These are phyloP conservation scores for Arachis hypogaea DNA, from an alignment of 306 rosid species.

Conservation along the genomic window DNA sequence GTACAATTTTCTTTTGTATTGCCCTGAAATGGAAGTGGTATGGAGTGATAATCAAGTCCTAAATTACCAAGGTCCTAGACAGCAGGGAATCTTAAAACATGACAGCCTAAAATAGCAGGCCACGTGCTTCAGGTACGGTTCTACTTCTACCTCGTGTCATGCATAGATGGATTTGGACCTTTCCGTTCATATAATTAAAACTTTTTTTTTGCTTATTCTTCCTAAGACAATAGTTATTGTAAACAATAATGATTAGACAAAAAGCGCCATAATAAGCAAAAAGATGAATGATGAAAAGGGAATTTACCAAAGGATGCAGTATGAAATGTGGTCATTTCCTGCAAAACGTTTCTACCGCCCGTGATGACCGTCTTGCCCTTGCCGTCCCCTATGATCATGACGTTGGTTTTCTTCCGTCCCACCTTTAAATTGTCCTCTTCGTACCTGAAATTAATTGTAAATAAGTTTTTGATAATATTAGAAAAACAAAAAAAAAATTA, in stretches of 20 bases:
- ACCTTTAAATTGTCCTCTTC: constrained; percentile 83
- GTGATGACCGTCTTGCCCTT: constrained; percentile 74
- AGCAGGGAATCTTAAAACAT: constrained; percentile 25
- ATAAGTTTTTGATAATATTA: no score
- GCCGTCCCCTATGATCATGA: constrained; percentile 94
- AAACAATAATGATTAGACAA: background rate
- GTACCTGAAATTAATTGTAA: constrained; percentile 50
- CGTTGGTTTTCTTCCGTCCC: constrained; percentile 80
- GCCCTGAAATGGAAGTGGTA: background rate
- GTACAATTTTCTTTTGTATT: background rate
- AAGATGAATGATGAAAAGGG: background rate
- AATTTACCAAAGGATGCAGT: constrained; percentile 83
- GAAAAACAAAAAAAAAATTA: no score
- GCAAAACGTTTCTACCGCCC: constrained; percentile 50
- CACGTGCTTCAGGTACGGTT: constrained; percentile 42
- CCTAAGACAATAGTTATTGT: background rate
- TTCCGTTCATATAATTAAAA: background rate
- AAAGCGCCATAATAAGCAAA: background rate
- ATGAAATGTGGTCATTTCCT: constrained; percentile 80
- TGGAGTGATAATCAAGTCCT: background rate
- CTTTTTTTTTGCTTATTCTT: background rate
- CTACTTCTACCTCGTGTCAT: constrained; percentile 26
- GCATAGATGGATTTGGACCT: constrained; percentile 28
- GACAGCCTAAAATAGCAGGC: constrained; percentile 23
- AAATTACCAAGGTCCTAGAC: background rate